Evolutionary conservation across 805 yeast species (phyloP), one percentile per base, ranked within the genome.

Genomic region (Wickerhamiella sorbophila): DNA sequence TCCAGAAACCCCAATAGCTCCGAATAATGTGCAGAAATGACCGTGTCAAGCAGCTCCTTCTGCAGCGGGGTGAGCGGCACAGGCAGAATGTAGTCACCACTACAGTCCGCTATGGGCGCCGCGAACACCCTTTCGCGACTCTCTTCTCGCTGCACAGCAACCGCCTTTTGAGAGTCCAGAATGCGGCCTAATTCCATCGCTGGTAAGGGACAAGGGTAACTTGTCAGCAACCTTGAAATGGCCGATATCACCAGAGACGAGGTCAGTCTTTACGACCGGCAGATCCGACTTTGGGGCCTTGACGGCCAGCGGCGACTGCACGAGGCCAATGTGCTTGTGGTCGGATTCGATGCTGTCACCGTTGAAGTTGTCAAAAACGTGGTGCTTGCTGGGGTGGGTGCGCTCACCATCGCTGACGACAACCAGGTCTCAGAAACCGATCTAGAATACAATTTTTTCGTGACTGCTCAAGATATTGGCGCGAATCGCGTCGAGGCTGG

Each of bases 101-200:
- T 12, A 43, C 49, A n/a, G 44, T 41, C 32, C 52, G 48, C 38
- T 49, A 50, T 43, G 44, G 47, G 9, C 98, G 91, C 60, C 72
- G 98, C 45, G 98, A 91, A 60, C 87, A 91, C 48, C 64, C 97
- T 48, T 68, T 91, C 17, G 91, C 98, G 98, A 97, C 97, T 2
- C 67, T 91, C 10, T 12, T 24, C 10, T 24, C 12, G 29, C 29
- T 24, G 29, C 29, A 8, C 10, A 6, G 6, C 29, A 12, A 12
- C 29, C 10, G 29, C 29, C 12, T 24, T 24, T 24, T 24, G 29
- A 24, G 29, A 24, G 29, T 24, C 29, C 12, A 24, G 29, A 24
- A 24, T 24, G 29, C 29, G 29, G 10, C 29, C 29, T 6, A 24
- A 12, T 24, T 24, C 29, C 29, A 24, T 24, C 12, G 29, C 6